These are phyloP conservation scores for Parathielavia hyrcaniae DNA, from an alignment of 495 filamentous ascomycete species.

Conservation along the genomic window DNA sequence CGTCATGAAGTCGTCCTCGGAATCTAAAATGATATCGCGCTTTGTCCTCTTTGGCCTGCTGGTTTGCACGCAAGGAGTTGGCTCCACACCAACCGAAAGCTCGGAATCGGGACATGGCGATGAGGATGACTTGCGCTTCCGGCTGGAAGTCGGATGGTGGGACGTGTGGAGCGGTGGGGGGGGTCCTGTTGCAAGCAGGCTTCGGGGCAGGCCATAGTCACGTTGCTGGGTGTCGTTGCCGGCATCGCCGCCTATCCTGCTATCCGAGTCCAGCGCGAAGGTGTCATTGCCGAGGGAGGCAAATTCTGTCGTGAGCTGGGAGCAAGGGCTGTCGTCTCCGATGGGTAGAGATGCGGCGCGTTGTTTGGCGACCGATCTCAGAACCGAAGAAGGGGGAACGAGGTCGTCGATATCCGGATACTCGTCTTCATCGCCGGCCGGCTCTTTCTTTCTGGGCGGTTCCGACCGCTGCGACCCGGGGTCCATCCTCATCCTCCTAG, in stretches of 20 bases:
- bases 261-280: neutral
- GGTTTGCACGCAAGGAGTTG: neutral
- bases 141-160: conserved; percentile 3
- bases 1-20: conserved; percentile 43
- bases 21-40: conserved; percentile 40
- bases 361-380: conserved; percentile 14
- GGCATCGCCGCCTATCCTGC: neutral
- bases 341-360: neutral
- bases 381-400: conserved; percentile 18
- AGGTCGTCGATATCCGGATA: conserved; percentile 41
- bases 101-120: conserved; percentile 7
- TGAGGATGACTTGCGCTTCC: conserved; percentile 22
- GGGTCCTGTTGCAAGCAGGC: neutral
- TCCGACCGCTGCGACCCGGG: conserved; percentile 35
- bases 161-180: neutral
- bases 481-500: conserved; percentile 47
- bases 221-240: too few species aligned
- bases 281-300: neutral
- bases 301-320: neutral
- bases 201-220: neutral
- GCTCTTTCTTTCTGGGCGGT: conserved; percentile 31
- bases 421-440: conserved; percentile 25
- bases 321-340: conserved; percentile 2
- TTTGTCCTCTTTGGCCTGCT: conserved; percentile 16
- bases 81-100: neutral